Evolutionary conservation across 345 rosid genomes (phyloP), one percentile per base, ranked within the genome.

Genomic region (Eucalyptus camaldulensis): DNA sequence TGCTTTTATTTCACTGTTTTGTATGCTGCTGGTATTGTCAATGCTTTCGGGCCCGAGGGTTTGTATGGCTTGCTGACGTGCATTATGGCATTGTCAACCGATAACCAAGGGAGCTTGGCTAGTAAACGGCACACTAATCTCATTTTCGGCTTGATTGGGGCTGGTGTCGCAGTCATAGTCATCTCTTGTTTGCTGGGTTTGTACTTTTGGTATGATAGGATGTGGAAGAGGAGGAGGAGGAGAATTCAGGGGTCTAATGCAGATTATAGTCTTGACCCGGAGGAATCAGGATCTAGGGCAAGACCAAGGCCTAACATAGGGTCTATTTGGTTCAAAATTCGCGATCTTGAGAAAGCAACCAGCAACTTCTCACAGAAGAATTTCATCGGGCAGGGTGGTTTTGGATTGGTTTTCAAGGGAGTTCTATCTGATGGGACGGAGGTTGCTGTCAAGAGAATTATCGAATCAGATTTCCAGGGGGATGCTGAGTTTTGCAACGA

Each of bases 401-500:
- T 93, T 88, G 99, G 99, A 44, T 58, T 95, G 29, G 99, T 98
- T 89, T 95, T 94, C 93, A 97, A 92, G 90, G 99, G 99, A 19
- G 86, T 91, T 25, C 88, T 98, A 76, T 91, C 93, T 0, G 99
- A 98, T 91, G 98, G 99, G 88, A 94, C 96, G 5, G 88, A 49
- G 69, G 97, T 98, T 11, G 99, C 98, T 11, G 92, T 98, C 85
- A 98, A 98, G 93, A 94, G 92, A 88, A 90, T 98, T 27, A 88
- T 96, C 14, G 98, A 98, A 56, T 96, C 97, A 1, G 98, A 96
- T 91, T 93, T 97, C 87, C 95, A 95, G 91, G 98, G 97, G 10
- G 96, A 97, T 89, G 93, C 92, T 3, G 99, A 98, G 91, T 98
- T 98, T 80, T 91, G 97, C 67, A 98, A 98, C 10, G 99, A 98